A percentile compares a stretch with the other conserved stretches of the same genome.
phyloP scores from a whole-genome alignment of 768 basidiomycete species.

The Naganishia vaughanmartiniae region DNA sequence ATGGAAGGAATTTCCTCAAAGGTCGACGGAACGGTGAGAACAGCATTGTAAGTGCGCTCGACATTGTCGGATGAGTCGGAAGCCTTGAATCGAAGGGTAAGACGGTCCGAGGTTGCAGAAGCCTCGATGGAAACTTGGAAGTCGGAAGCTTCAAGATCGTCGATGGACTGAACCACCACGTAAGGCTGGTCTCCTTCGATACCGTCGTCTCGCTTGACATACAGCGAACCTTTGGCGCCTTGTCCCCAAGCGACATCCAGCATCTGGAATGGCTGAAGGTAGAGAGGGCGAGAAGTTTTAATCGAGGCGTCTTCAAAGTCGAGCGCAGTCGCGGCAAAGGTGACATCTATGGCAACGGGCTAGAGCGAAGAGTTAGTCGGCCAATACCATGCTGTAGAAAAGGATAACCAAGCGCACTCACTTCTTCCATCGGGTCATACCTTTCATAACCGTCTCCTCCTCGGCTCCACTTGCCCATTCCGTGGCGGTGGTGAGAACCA shows the following conservation, averaged over 20 bases:
- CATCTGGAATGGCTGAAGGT: slow-evolving; percentile 7
- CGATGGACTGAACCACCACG: background rate
- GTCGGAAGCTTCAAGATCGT: background rate
- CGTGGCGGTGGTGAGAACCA: background rate
- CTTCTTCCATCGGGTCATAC: background rate
- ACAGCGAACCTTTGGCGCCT: slow-evolving; percentile 1
- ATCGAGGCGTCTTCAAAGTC: background rate
- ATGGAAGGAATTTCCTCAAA: background rate
- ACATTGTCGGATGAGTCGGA: background rate
- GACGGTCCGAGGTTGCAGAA: background rate
- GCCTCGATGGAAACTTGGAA: background rate
- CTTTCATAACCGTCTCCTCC: background rate
- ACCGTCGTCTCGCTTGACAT: background rate
- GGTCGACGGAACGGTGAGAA: slow-evolving; percentile 5
- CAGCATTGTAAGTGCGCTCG: background rate
- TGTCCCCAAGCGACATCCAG: slow-evolving; percentile 5
- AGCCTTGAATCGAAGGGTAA: slow-evolving; percentile 1
- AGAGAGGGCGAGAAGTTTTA: slow-evolving; percentile 1
- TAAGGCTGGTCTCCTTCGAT: background rate
- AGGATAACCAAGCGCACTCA: background rate
- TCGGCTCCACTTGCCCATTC: background rate
- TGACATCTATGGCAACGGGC: slow-evolving; percentile 3
- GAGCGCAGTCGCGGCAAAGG: background rate
- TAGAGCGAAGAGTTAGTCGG: background rate
- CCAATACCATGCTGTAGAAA: background rate